phyloP scores from a whole-genome alignment of 305 asterid genomes.

The Fraxinus floribunda region DNA sequence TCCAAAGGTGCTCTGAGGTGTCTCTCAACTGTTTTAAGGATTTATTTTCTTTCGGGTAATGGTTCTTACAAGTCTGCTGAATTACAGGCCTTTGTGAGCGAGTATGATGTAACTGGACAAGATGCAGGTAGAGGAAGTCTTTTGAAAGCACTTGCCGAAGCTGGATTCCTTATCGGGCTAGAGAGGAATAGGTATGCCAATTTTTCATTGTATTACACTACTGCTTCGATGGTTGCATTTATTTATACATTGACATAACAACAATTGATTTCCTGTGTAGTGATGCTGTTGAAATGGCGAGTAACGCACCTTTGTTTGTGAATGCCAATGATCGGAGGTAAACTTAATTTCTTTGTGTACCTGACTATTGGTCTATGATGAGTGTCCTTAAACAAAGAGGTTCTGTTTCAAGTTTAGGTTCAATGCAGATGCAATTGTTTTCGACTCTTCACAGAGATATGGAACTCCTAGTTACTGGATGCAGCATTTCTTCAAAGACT shows the following conservation, averaged over 20 bases:
- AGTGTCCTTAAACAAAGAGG: slow-evolving; percentile 4
- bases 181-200: slow-evolving; percentile 67
- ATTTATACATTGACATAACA: slow-evolving; percentile 1
- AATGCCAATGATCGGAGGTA: slow-evolving; percentile 71
- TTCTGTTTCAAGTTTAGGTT: slow-evolving; percentile 45
- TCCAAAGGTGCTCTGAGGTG: slow-evolving; percentile 62
- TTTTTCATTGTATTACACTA: neutral
- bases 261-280: slow-evolving; percentile 43
- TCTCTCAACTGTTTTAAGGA: slow-evolving; percentile 4
- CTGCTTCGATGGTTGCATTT: neutral
- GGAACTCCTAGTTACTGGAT: slow-evolving; percentile 97
- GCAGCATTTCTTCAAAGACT: slow-evolving; percentile 82
- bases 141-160: slow-evolving; percentile 82
- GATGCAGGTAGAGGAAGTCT: slow-evolving; percentile 88
- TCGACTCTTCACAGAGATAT: slow-evolving; percentile 64
- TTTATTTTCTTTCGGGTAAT: neutral
- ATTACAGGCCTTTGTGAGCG: slow-evolving; percentile 84
- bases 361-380: neutral
- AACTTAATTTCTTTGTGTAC: neutral
- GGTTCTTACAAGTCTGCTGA: slow-evolving; percentile 1
- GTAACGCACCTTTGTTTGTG: slow-evolving; percentile 88
- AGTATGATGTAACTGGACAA: slow-evolving; percentile 73
- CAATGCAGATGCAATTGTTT: slow-evolving; percentile 90
- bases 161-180: slow-evolving; percentile 75
- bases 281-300: slow-evolving; percentile 79